Evolutionary conservation across 805 yeast genomes (phyloP).

Genomic region (Pichia heedii): DNA sequence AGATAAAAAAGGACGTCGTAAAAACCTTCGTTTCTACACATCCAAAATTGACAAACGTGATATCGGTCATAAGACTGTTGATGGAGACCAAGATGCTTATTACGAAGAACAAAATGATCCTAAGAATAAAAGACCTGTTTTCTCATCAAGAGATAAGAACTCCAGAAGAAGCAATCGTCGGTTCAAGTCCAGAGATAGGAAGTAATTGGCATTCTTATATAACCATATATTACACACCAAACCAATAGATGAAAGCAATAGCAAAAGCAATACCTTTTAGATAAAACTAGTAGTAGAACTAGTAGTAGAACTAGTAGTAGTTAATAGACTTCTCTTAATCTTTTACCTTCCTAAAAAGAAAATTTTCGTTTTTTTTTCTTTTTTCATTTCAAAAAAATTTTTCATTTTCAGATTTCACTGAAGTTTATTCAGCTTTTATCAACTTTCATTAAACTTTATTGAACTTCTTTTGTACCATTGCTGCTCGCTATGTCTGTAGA

Average conservation of each 20-base stretch:
- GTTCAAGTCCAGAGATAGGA: neutral
- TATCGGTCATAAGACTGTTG: neutral
- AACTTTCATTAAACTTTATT: no score
- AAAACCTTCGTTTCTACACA: conserved; percentile 87
- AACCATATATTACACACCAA: no score
- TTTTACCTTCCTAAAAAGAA: neutral
- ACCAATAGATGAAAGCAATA: no score
- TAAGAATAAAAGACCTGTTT: neutral
- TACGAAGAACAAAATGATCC: conserved; percentile 1
- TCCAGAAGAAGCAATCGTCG: neutral
- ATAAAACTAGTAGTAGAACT: no score
- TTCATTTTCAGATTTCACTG: neutral
- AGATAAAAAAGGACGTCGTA: conserved; percentile 73
- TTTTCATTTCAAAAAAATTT: neutral
- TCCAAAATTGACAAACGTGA: conserved; percentile 64
- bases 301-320: neutral
- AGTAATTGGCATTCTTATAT: no score
- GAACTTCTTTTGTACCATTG: neutral
- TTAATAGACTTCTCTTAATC: no score
- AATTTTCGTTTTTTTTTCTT: neutral
- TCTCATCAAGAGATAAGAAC: neutral
- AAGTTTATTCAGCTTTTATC: neutral
- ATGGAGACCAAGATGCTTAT: conserved; percentile 7
- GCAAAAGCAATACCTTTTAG: no score
- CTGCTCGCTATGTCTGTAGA: neutral